phyloP scores from a whole-genome alignment of 306 rosid genomes.

The Mucuna pruriens region DNA sequence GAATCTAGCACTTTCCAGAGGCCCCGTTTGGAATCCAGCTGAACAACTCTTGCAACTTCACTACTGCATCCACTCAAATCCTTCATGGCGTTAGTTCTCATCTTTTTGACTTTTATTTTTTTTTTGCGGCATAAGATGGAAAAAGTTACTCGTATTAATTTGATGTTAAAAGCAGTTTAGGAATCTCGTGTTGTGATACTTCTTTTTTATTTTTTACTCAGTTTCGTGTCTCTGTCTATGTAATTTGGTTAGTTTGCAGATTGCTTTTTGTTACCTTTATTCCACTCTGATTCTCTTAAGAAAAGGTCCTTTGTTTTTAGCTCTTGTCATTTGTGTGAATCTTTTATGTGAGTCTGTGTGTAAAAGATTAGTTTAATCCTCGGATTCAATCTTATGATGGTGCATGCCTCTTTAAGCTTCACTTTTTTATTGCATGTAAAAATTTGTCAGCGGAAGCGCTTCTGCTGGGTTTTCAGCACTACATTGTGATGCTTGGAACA shows the following conservation, averaged over 20 bases:
- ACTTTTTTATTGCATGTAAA: constrained; percentile 1
- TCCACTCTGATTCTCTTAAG: constrained; percentile 38
- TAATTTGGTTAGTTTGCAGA: constrained; percentile 28
- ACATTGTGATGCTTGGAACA: constrained; percentile 96
- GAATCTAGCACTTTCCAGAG: constrained; percentile 62
- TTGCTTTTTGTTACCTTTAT: constrained; percentile 41
- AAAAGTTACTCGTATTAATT: not conserved
- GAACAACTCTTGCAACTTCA: constrained; percentile 86
- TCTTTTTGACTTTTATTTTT: not conserved
- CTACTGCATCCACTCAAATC: constrained; percentile 97
- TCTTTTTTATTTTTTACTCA: not conserved
- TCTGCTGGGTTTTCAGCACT: constrained; percentile 87
- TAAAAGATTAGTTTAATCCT: not conserved
- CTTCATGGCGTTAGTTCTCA: constrained; percentile 89
- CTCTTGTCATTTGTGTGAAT: constrained; percentile 31
- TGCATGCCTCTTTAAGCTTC: not conserved
- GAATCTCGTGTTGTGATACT: constrained; percentile 20
- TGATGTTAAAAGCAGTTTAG: constrained; percentile 28
- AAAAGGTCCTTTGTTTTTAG: constrained; percentile 25
- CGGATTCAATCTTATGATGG: not conserved
- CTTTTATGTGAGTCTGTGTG: constrained; percentile 20
- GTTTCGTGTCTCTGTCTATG: constrained; percentile 37
- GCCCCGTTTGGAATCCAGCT: constrained; percentile 79
- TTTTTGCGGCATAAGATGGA: constrained; percentile 28
- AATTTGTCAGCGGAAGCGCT: constrained; percentile 65